phyloP scores from a whole-genome alignment of 768 basidiomycete genomes.

The Macrolepiota dolichaula region DNA sequence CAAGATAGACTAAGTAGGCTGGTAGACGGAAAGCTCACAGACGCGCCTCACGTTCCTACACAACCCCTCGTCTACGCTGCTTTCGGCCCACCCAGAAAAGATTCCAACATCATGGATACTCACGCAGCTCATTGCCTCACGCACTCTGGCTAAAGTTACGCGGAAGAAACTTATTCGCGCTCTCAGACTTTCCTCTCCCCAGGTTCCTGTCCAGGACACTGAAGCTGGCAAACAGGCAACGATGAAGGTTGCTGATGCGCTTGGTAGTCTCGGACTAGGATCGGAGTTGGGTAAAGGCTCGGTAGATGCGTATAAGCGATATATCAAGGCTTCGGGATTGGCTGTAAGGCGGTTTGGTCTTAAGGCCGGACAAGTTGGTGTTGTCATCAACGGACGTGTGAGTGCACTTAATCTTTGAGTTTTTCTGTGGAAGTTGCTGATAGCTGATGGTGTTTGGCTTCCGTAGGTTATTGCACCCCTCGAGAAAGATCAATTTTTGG shows the following conservation, averaged over 20 bases:
- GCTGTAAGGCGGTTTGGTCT: slow-evolving; percentile 58
- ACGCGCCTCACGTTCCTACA: slow-evolving; percentile 78
- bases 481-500: slow-evolving; percentile 49
- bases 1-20: neutral
- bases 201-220: neutral
- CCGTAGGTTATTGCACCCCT: slow-evolving; percentile 78
- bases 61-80: slow-evolving; percentile 41
- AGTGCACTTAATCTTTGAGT: slow-evolving; percentile 22
- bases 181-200: neutral
- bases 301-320: slow-evolving; percentile 35
- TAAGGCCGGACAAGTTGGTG: slow-evolving; percentile 52
- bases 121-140: slow-evolving; percentile 43
- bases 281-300: slow-evolving; percentile 26
- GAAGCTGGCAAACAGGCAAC: slow-evolving; percentile 33
- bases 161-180: slow-evolving; percentile 36
- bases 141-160: slow-evolving; percentile 34
- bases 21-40: slow-evolving; percentile 40
- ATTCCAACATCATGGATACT: slow-evolving; percentile 41
- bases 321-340: slow-evolving; percentile 40
- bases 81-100: slow-evolving; percentile 13
- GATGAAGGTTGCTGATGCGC: slow-evolving; percentile 27
- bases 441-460: neutral
- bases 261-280: slow-evolving; percentile 30
- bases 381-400: slow-evolving; percentile 85
- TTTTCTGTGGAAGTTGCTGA: neutral